Evolutionary conservation across 2,329 filamentous ascomycete genomes (phyloP), one percentile per base, ranked within the genome.

Genomic region (Graphium sp.): DNA sequence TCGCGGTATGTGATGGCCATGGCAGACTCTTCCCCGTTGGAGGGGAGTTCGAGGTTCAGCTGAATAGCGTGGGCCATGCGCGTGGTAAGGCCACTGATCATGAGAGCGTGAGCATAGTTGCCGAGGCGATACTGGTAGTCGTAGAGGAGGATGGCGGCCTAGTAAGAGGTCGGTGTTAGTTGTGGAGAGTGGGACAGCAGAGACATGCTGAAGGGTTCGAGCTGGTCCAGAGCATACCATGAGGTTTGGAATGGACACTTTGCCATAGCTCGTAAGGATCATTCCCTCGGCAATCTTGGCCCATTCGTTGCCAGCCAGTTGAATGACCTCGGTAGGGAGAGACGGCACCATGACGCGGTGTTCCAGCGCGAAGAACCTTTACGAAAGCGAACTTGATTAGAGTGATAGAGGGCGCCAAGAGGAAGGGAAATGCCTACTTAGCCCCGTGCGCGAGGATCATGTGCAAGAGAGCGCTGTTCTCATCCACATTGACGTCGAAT

Each of bases 31-130:
- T 44, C 42, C 14, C 24, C 29, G 4, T 22, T 25, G 22, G 37
- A 32, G 4, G 48, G 49, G 29, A 45, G 44, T 24, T 55, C 52
- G 12, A 45, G 39, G 28, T 55, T 51, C 34, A 55, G 49, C 28
- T 52, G 49, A 6, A 55, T 38, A n/a, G 51, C 50, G 25, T 55
- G 52, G 3, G 52, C 52, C 50, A 55, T 53, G 18, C 52, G 49
- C 6, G 55, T 50, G 14, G 50, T 44, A 12, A 55, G 40, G n/a
- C 52, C 51, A 21, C 51, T 53, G 12, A 55, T 35, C 50, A 55
- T 55, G 20, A 54, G 42, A 12, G 51, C 51, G 28, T 55, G 49
- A 1, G 45, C 48, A 31, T 53, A 54, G 35, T 54, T 49, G 30
- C 51, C 52, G 5, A 48, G 37, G 9, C 52, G 48, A 23, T 52